Evolutionary conservation across 2,329 filamentous ascomycete species (phyloP), one percentile per base, ranked within the genome.

Genomic region (Paradendryphiella salina): DNA sequence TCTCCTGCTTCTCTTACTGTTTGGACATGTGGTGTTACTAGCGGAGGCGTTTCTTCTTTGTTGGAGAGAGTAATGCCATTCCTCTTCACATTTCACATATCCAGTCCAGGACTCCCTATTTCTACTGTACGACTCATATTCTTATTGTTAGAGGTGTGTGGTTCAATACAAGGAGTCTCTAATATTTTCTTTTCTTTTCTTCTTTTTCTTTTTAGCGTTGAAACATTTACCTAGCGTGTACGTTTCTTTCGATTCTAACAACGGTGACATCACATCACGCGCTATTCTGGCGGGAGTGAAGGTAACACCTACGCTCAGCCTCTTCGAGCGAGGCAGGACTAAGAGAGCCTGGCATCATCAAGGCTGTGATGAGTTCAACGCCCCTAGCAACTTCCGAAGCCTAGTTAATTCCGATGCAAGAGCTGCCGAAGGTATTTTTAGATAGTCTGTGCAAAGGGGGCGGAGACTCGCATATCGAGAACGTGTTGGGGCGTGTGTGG

Each of bases 271-370:
- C 20, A 3, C 20, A 20, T 23, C 11, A 33, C 13, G 43, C n/a
- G 10, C 37, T 35, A 18, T 31, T 28, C 15, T 37, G 18, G 49
- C 18, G 11, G 37, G 32, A 26, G 33, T 39, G 18, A 20, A 34
- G 28, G 38, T 44, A 17, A 32, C 42, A 48, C 28, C 18, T 23
- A 10, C 20, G 54, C 46, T 57, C 51, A 55, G 57, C 57, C 51
- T 50, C 51, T 40, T 52, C 43, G 39, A 35, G 52, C 35, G 23
- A 33, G 33, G 45, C 28, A 51, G 18, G 5, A 20, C 14, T 32
- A 31, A 21, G 28, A 43, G 50, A 44, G 42, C 15, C 20, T 39
- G 14, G 21, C 40, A 15, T 33, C 26, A 28, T 13, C 10, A 35
- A 39, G 41, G 41, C 41, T 44, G 21, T 36, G 32, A 32, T n/a